Percentiles rank a stretch among this genome's conserved stretches.
Evolutionary conservation across 352 stramenopile species (phyloP).

Genomic region (Globisporangium sylvaticum): DNA sequence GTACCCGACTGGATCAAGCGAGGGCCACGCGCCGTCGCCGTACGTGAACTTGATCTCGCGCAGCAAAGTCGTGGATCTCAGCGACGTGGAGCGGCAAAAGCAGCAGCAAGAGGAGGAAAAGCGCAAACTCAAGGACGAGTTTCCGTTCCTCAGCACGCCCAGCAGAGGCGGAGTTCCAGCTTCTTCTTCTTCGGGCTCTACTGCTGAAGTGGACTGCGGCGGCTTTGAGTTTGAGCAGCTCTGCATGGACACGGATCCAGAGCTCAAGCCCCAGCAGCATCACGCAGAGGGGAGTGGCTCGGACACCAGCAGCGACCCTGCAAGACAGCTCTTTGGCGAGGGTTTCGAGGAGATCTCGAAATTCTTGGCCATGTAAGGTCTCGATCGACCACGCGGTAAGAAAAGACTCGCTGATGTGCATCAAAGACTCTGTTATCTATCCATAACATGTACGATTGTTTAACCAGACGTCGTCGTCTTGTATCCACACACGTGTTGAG

Average conservation of each 20-base stretch:
- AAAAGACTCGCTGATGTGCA: background rate
- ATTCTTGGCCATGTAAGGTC: slow-evolving; percentile 25
- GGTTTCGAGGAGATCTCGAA: slow-evolving; percentile 49
- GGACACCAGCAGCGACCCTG: slow-evolving; percentile 8
- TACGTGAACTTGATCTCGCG: slow-evolving; percentile 79
- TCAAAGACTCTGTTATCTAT: background rate
- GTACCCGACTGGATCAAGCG: slow-evolving; percentile 68
- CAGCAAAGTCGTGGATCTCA: slow-evolving; percentile 79
- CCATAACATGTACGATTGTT: background rate
- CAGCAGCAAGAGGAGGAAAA: slow-evolving; percentile 27
- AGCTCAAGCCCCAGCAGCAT: slow-evolving; percentile 33
- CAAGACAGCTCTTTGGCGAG: slow-evolving; percentile 40
- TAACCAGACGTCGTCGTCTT: background rate
- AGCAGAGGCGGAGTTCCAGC: background rate
- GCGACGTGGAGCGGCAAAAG: slow-evolving; percentile 36
- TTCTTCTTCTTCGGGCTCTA: background rate
- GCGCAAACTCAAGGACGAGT: slow-evolving; percentile 19
- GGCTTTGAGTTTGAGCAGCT: slow-evolving; percentile 81
- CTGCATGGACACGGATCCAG: slow-evolving; percentile 70
- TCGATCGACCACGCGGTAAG: background rate
- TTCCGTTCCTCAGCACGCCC: slow-evolving; percentile 23
- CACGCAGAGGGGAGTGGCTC: background rate
- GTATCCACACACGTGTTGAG: background rate
- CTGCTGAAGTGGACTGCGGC: slow-evolving; percentile 41
- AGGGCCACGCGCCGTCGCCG: slow-evolving; percentile 55